Base-by-base conservation (phyloP, 768 basidiomycete species). In the Russula olivacea region DNA sequence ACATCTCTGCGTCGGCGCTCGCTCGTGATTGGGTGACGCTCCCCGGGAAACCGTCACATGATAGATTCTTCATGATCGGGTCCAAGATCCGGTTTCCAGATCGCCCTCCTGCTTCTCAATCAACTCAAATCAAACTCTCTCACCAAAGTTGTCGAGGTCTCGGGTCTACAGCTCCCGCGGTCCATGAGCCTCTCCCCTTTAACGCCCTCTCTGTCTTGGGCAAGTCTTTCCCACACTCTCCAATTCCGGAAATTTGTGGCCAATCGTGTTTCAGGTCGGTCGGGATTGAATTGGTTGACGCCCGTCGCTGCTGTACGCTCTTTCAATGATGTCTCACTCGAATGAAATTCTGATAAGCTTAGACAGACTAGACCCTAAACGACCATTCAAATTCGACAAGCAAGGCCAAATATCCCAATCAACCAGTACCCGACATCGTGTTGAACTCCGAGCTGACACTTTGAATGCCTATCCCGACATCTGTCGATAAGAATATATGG, bases 401-500 rank as follows among this genome's bases (percentile, higher is more conserved):
- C n/a, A 64, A 50, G 11, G 17, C 50, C 57, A 64, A 57, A 64
- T 38, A 66, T 14, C 3, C 8, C 11, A 25, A 28, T 47, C 25
- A 3, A 23, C 10, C 43, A 21, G 6, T 2, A 28, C 60, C 34
- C 10, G 28, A 50, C 12, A 12, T 41, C 21, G 9, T 32, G 0
- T 10, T 32, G 30, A 30, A 32, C 34, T 11, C 34, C 10, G 2
- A 8, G 1, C 0, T 2, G 15, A n/a, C n/a, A n/a, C n/a, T n/a
- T n/a, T n/a, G 43, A 57, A 73, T 72, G 77, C 74, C 76, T 21
- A 71, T 72, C 34, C 71, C 74, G 17, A 73, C 69, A 23, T 58
- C 54, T 19, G 66, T 54, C 51, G 65, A 72, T 63, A 83, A 82
- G 72, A 95, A 95, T 75, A 87, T 97, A 50, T 97, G 94, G 94